Base-by-base conservation (phyloP, 352 stramenopile genomes). In the Pythium oligandrum region DNA sequence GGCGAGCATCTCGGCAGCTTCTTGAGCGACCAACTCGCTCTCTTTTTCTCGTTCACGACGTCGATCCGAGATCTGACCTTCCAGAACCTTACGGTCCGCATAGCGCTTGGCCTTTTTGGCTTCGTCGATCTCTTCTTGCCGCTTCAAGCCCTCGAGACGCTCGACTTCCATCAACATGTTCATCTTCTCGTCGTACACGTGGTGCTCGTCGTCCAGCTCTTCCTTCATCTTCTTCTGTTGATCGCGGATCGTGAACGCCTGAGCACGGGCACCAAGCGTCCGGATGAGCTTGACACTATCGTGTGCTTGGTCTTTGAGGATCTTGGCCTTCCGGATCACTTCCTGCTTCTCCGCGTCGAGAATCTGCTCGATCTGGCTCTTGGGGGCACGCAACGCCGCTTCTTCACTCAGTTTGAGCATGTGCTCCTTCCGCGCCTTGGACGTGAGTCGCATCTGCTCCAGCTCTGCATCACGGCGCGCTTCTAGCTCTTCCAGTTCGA, bases 91-190 rank as follows among this genome's bases (percentile, higher is more conserved):
- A 7, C 81, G 71, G 55, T 96, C 74, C 1, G 80, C 72, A 49
- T 85, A 79, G 26, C 83, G 73, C 67, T 91, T 93, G 17, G 89
- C 73, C 55, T 92, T 95, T 47, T 96, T 95, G 31, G 82, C 67
- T 47, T 96, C 83, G 50, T 97, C 90, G 33, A 95, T 67, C 31
- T 81, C 71, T 58, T 98, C 92, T 53, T 96, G 86, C 34, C 71
- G 64, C 59, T 97, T 90, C 2, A 98, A 73, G 12, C 95, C 91
- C 56, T 96, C 79, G 11, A 98, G 75, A 1, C 94, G 84, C 66
- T 97, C 86, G 44, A 98, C 86, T 66, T 98, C 92, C 92, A 98
- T 98, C 44, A 95, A 72, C 44, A 96, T 70, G 51, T 98, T 96
- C 85, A 98, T 96, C 50, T 96, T 88, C 17, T 92, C 77, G 48